Conservation (phyloP, 192 early-diverging fungal genomes). For the Pecoramyces ruminantium region DNA sequence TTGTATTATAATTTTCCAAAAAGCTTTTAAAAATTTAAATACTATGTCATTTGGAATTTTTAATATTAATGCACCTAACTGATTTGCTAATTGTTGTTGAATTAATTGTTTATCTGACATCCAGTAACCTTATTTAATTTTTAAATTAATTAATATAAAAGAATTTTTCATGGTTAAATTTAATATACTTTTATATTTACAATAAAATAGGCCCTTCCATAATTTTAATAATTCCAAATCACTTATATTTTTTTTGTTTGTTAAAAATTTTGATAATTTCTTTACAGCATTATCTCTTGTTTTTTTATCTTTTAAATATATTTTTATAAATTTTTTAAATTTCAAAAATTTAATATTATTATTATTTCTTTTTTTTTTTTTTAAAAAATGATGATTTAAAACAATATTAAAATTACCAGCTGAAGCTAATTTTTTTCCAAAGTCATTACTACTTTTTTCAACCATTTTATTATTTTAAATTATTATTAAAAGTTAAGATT, state of each 20-base stretch:
- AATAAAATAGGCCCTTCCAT: conserved; percentile 89
- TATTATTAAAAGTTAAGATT: too few species aligned
- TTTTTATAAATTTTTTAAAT: too few species aligned
- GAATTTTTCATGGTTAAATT: too few species aligned
- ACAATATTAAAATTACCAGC: neutral
- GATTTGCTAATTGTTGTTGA: conserved; percentile 72
- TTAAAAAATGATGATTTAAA: too few species aligned
- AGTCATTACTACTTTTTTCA: neutral
- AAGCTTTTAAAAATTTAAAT: conserved; percentile 36
- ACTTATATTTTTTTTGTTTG: conserved; percentile 23
- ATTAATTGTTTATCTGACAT: conserved; percentile 89
- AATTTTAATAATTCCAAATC: conserved; percentile 58
- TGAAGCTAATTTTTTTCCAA: neutral
- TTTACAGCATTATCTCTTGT: conserved; percentile 55
- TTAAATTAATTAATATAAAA: too few species aligned
- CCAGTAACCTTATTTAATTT: conserved; percentile 56
- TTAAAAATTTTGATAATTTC: conserved; percentile 33
- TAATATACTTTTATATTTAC: conserved; percentile 20
- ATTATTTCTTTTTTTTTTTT: too few species aligned
- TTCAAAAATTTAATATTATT: too few species aligned
- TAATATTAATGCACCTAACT: conserved; percentile 42
- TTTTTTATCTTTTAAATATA: conserved; percentile 53
- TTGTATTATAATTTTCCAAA: conserved; percentile 43
- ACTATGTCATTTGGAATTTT: conserved; percentile 21
- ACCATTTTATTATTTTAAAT: neutral